Evolutionary conservation across 768 basidiomycete species (phyloP), one percentile per base, ranked within the genome.

Genomic region (Strobilomyces echinocephalus): DNA sequence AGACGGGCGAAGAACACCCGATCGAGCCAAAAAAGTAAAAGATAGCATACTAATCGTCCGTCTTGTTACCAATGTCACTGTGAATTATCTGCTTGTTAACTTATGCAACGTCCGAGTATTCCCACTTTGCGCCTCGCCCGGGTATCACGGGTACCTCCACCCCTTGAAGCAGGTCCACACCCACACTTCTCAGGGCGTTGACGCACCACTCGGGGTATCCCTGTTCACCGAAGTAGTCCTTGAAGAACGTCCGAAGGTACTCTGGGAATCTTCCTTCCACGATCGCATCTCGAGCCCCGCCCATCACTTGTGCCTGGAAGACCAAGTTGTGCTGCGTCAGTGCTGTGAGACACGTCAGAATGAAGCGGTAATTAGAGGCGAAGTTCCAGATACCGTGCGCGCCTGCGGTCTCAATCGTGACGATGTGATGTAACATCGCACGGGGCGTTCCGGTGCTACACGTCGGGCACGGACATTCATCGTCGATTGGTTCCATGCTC

Each of bases 121-220:
- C 91, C 91, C 91, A 94, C 65, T 83, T 88, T 30, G 80, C 81
- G 3, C 84, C 87, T 40, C 73, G 74, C 2, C 88, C 89, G 10
- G 78, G 65, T 33, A 86, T 73, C 0, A 87, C 66, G 50, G 76
- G 78, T 6, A 74, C 68, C 24, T 77, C 65, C 28, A 71, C 62
- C 21, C 77, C 80, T 54, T 85, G 81, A 31, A 92, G 71, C 41
- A 95, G 69, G 65, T 95, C 91, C 0, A 95, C 88, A 1, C 88
- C 88, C 12, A 95, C 92, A 50, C 82, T 85, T 24, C 77, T 75
- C 47, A 95, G 71, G 11, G 92, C 93, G 62, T 91, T 87, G 1
- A 95, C 82, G 60, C 88, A 89, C 92, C 92, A 95, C 64, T 83
- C 81, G 0, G 91, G 91, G 66, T 93, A 91, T 10, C 86, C 87